phyloP scores from a whole-genome alignment of 2,329 filamentous ascomycete genomes.

The Cercospora berteroae region DNA sequence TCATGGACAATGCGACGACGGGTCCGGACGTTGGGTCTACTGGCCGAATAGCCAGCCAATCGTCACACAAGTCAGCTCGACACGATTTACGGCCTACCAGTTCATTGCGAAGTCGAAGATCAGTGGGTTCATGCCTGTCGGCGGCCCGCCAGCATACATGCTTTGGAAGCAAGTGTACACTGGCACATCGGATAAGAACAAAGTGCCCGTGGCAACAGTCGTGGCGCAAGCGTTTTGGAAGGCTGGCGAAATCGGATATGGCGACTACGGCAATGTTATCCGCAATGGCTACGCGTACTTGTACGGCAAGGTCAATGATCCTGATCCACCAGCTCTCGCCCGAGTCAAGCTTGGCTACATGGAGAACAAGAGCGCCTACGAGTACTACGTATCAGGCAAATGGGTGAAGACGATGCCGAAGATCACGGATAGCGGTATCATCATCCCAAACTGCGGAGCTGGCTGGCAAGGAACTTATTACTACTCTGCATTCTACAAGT shows the following conservation, averaged over 20 bases:
- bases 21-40: conserved; percentile 23
- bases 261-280: conserved; percentile 25
- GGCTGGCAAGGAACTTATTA: conserved; percentile 37
- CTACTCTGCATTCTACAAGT: conserved; percentile 31
- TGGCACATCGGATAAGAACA: conserved; percentile 16
- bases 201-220: conserved; percentile 20
- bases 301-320: conserved; percentile 20
- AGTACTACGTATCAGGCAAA: conserved; percentile 22
- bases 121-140: conserved; percentile 14
- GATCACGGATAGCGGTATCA: conserved; percentile 10
- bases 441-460: conserved; percentile 32
- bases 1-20: conserved; percentile 17
- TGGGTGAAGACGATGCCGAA: conserved; percentile 19
- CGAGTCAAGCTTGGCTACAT: conserved; percentile 19
- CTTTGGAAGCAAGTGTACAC: conserved; percentile 23
- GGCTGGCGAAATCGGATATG: conserved; percentile 21
- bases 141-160: conserved; percentile 11
- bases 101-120: conserved; percentile 24
- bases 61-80: conserved; percentile 13
- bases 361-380: conserved; percentile 22
- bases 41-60: conserved; percentile 27
- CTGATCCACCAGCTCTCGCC: conserved; percentile 18
- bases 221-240: conserved; percentile 25
- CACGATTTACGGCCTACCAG: conserved; percentile 19
- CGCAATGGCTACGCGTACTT: conserved; percentile 24